Base-by-base conservation (phyloP, 176 grass and related monocot species). In the Saccharum officinarum region DNA sequence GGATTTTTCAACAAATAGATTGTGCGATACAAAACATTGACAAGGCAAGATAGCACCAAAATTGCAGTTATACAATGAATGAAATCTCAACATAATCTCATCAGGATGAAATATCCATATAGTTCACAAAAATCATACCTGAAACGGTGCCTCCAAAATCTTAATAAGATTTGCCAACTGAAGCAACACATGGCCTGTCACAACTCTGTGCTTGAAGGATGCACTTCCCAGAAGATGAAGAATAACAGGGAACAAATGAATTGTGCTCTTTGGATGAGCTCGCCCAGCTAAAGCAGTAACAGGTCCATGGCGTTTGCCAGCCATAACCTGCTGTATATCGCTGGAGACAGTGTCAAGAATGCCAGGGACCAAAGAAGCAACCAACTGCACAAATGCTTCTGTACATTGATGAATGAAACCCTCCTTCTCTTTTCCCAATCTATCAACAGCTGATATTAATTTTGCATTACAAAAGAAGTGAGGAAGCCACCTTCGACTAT, bases 191-290 rank as follows among this genome's bases (percentile, higher is more conserved):
- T 99, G 88, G 45, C 82, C 88, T 69, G 80, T 95, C 60, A 99
- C 92, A 60, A 99, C 92, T 79, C 75, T 88, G 34, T 93, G 91
- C 59, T 91, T 92, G 82, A 99, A 99, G 76, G 91, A 94, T 78
- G 80, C 86, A 78, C 97, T 99, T 59, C 97, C 91, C 81, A 99
- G 92, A 89, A 99, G 89, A 89, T 99, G 97, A 88, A 99, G 88
- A 46, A 99, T 92, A 44, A 99, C 88, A 46, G 93, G 97, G 73
- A 99, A 95, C 84, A 96, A 67, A 91, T 99, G 90, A 67, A 92
- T 87, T 62, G 86, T 94, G 84, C 86, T 91, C 74, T 94, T 99
- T 80, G 92, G 90, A 88, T 94, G 92, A 87, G 81, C 69, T 34
- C 93, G 83, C 64, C 89, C 93, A 67, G 91, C 80, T 41, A 99